Base-by-base conservation (phyloP, 495 filamentous ascomycete genomes). In the Podospora pseudopauciseta region DNA sequence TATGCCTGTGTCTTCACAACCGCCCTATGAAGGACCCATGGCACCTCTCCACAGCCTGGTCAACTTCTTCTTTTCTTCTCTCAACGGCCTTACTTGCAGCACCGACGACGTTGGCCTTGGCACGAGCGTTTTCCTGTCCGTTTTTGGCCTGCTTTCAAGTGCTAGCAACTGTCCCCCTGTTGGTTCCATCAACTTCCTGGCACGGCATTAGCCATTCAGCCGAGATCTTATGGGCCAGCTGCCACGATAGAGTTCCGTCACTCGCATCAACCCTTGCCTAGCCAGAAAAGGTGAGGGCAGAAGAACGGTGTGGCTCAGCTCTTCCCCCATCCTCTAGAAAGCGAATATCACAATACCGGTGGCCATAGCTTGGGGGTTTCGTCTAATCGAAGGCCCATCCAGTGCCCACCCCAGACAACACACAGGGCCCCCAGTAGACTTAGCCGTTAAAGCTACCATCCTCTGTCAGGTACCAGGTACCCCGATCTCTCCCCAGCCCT, bases 191-290 rank as follows among this genome's bases (percentile, higher is more conserved):
- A 70, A 76, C 73, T 73, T 76, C 78, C 74, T 80, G 72, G 75
- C 76, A 82, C 81, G 78, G 80, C 81, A 84, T 84, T 82, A 84
- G 75, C 81, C 81, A 84, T 84, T 83, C 81, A 84, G 81, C 82
- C 82, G 82, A 82, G 75, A 80, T 71, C 77, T 78, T 77, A 78
- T 78, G 75, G 72, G 68, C 75, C 73, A 74, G 78, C 74, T 75
- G 73, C 72, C 73, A 73, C 77, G 71, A 72, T 80, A 78, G 80
- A 80, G 77, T 72, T 76, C 76, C 76, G 74, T 73, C 73, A 69
- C 75, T 73, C 67, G 23, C 68, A 71, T 71, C 69, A 23, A 72
- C 68, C 69, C 72, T 73, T 76, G 74, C 23, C 32, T 28, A 71
- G 6, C 39, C 34, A 27, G 44, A 44, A 44, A 16, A 60, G 66